These are phyloP conservation scores for Flaveria robusta DNA, from an alignment of 129 eudicot genomes.

Conservation along the genomic window DNA sequence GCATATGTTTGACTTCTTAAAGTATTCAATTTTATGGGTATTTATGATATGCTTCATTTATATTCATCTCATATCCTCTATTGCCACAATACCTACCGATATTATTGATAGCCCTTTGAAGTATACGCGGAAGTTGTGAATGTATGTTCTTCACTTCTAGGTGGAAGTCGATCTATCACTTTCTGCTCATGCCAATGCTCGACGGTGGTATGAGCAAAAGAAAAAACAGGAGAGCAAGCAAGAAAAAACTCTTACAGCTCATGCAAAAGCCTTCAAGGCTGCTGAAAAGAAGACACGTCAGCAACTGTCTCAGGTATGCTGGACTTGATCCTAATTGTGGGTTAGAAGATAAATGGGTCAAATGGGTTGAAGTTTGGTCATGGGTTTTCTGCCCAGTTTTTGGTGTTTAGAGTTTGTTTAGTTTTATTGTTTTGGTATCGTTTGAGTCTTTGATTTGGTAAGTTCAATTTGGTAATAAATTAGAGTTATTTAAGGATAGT, in stretches of 20 bases:
- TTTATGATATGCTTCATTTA: conserved; percentile 1
- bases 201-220: conserved; percentile 93
- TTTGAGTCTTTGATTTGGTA: too few relatives aligned
- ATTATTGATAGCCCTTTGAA: neutral
- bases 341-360: too few relatives aligned
- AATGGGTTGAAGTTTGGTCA: too few relatives aligned
- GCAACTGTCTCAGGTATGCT: conserved; percentile 81
- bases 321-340: too few relatives aligned
- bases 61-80: neutral
- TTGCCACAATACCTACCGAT: neutral
- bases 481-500: too few relatives aligned
- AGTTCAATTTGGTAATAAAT: too few relatives aligned
- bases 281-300: conserved; percentile 94
- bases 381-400: too few relatives aligned
- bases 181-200: conserved; percentile 98
- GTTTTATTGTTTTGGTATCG: too few relatives aligned
- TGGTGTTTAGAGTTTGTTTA: too few relatives aligned
- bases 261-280: conserved; percentile 96
- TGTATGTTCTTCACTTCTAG: conserved; percentile 38
- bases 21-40: conserved; percentile 4
- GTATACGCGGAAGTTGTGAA: conserved; percentile 10
- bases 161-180: conserved; percentile 94
- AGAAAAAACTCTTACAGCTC: conserved; percentile 93
- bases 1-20: conserved; percentile 5
- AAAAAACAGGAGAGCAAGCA: conserved; percentile 96